Evolutionary conservation across 495 filamentous ascomycete species (phyloP).

Genomic region (Penicillium fimorum): DNA sequence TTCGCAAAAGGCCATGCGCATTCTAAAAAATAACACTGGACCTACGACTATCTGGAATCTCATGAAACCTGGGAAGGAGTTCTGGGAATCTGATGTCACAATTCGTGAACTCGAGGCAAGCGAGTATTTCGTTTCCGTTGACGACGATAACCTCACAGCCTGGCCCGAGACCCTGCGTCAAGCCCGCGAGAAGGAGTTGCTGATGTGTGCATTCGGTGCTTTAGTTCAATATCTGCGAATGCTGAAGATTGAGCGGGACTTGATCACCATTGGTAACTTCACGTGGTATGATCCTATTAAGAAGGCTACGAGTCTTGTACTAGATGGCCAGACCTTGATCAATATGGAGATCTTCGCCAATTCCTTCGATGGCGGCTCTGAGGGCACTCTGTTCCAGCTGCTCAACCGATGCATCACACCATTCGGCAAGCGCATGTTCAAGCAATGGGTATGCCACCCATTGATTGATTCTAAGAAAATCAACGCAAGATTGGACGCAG

Average conservation of each 20-base stretch:
- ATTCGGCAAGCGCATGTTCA: constrained; percentile 94
- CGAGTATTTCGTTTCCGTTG: constrained; percentile 71
- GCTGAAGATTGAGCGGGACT: constrained; percentile 83
- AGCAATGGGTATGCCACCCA: constrained; percentile 97
- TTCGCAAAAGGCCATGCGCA: constrained; percentile 83
- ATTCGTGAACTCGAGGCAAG: constrained; percentile 77
- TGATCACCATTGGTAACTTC: constrained; percentile 90
- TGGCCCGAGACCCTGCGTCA: constrained; percentile 80
- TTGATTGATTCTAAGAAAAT: constrained; percentile 82
- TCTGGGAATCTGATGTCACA: constrained; percentile 83
- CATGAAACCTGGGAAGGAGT: constrained; percentile 83
- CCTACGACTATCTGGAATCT: constrained; percentile 96
- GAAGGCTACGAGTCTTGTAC: constrained; percentile 85
- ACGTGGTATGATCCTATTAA: constrained; percentile 90
- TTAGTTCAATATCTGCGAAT: constrained; percentile 82
- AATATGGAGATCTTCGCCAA: constrained; percentile 98
- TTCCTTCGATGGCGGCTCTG: constrained; percentile 77
- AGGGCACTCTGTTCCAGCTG: constrained; percentile 86
- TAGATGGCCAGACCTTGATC: constrained; percentile 95
- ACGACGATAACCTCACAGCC: constrained; percentile 59
- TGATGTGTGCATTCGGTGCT: constrained; percentile 92
- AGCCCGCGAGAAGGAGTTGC: constrained; percentile 72
- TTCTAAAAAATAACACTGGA: constrained; percentile 91
- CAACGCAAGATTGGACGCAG: constrained; percentile 93
- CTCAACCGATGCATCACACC: constrained; percentile 95